Evolutionary conservation across 2,329 filamentous ascomycete species (phyloP).

Genomic region (Chaetomiaceae sp.): DNA sequence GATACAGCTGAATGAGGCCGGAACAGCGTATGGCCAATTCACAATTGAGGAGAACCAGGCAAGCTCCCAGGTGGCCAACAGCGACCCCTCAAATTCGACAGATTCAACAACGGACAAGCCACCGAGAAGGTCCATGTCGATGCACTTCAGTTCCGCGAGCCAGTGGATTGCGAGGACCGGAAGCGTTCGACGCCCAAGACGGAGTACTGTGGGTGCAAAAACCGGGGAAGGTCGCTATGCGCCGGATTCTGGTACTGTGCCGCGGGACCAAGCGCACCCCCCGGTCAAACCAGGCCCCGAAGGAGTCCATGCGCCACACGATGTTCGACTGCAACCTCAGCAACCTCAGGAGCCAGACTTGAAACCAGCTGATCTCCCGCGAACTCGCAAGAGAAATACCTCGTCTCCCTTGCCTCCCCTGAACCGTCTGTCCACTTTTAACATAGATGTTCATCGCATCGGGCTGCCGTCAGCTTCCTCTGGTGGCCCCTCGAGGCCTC

Average conservation of each 20-base stretch:
- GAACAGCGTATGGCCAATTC: constrained; percentile 2
- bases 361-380: constrained; percentile 15
- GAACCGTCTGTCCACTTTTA: constrained; percentile 50
- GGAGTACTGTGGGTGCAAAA: constrained; percentile 38
- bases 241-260: constrained; percentile 44
- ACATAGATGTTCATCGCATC: constrained; percentile 47
- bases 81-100: constrained; percentile 15
- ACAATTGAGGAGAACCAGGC: constrained; percentile 4
- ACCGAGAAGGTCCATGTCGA: constrained; percentile 51
- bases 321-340: constrained; percentile 27
- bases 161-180: constrained; percentile 53
- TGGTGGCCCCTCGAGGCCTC: constrained; percentile 34
- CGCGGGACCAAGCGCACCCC: constrained; percentile 25
- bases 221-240: constrained; percentile 46
- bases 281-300: constrained; percentile 27
- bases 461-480: constrained; percentile 39
- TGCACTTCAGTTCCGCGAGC: constrained; percentile 53
- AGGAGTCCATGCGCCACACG: constrained; percentile 26
- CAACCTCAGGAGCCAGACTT: constrained; percentile 28
- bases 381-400: constrained; percentile 30
- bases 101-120: constrained; percentile 31
- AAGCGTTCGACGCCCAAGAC: constrained; percentile 53
- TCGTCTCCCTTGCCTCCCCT: constrained; percentile 55
- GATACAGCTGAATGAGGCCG: constrained; percentile 25
- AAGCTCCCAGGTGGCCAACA: constrained; percentile 5